A percentile compares a stretch with the other conserved stretches of the same genome.
These are phyloP conservation scores for Metschnikowia cerradonensis DNA, from an alignment of 805 yeast species.

Conservation along the genomic window DNA sequence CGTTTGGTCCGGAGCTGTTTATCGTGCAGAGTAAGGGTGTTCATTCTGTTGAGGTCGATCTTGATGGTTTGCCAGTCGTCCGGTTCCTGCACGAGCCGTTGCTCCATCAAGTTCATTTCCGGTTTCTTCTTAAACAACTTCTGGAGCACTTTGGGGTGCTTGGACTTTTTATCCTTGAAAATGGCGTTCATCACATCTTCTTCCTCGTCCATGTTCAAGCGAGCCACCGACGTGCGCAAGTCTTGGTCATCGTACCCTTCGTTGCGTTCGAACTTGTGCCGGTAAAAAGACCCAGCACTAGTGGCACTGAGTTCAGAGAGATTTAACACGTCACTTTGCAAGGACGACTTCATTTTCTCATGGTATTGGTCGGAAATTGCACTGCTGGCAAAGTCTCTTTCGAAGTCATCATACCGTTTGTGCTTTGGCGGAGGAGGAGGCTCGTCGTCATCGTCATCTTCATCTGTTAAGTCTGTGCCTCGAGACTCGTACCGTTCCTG, in stretches of 20 bases:
- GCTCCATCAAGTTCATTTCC: conserved; percentile 32
- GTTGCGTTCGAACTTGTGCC: conserved; percentile 58
- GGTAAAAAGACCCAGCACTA: conserved; percentile 78
- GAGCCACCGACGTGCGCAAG: conserved; percentile 14
- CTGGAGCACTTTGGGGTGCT: conserved; percentile 44
- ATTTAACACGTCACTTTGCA: conserved; percentile 45
- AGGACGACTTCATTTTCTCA: conserved; percentile 34
- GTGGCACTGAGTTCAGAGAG: conserved; percentile 80
- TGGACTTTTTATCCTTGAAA: conserved; percentile 39
- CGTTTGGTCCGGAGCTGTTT: conserved; percentile 66
- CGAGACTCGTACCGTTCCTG: conserved; percentile 10
- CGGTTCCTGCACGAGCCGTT: conserved; percentile 43
- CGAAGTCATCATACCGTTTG: conserved; percentile 29
- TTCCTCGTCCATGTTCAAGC: conserved; percentile 22
- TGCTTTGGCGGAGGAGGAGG: conserved; percentile 39
- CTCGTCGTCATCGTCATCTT: conserved; percentile 21
- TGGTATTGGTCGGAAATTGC: conserved; percentile 21
- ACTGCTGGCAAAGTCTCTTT: conserved; percentile 14
- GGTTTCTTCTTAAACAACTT: conserved; percentile 34
- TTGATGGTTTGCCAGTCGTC: conserved; percentile 32
- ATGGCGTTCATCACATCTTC: conserved; percentile 36
- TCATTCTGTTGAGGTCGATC: conserved; percentile 55
- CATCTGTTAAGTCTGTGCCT: conserved; percentile 30
- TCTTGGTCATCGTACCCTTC: conserved; percentile 13
- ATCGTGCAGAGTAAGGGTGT: conserved; percentile 63